Evolutionary conservation across 352 stramenopile genomes (phyloP).

Genomic region (Pythium monospermum): DNA sequence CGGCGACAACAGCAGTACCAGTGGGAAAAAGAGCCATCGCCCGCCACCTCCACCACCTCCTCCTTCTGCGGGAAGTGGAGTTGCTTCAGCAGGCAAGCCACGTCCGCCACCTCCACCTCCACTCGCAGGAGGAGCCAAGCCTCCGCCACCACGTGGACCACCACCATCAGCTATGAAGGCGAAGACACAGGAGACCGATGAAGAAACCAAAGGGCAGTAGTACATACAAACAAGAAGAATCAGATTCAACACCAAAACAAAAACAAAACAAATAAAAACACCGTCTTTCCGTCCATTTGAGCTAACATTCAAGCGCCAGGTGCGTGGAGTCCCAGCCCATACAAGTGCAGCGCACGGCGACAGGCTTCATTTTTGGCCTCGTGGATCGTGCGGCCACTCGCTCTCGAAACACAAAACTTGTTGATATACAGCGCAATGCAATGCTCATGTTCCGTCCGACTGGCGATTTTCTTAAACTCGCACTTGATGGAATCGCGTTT

Average conservation of each 20-base stretch:
- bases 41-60: constrained; percentile 28
- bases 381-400: constrained; percentile 54
- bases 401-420: constrained; percentile 50
- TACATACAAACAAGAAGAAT: too few relatives aligned
- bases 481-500: constrained; percentile 31
- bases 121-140: constrained; percentile 45
- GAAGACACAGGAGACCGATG: constrained; percentile 17
- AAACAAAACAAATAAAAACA: too few relatives aligned
- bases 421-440: constrained; percentile 70
- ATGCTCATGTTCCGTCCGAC: constrained; percentile 29
- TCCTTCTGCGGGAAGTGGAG: constrained; percentile 9
- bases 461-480: constrained; percentile 44
- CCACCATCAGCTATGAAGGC: constrained; percentile 26
- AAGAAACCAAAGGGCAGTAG: constrained; percentile 26
- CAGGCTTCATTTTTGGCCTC: constrained; percentile 72
- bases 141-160: constrained; percentile 55
- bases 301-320: background rate
- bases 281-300: background rate
- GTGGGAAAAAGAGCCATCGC: constrained; percentile 22
- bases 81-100: constrained; percentile 28
- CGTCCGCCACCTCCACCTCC: constrained; percentile 53
- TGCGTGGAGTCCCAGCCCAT: constrained; percentile 40
- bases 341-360: constrained; percentile 52
- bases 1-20: constrained; percentile 18
- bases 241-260: too few relatives aligned